phyloP scores from a whole-genome alignment of 129 eudicot species.

The Daucus carota region DNA sequence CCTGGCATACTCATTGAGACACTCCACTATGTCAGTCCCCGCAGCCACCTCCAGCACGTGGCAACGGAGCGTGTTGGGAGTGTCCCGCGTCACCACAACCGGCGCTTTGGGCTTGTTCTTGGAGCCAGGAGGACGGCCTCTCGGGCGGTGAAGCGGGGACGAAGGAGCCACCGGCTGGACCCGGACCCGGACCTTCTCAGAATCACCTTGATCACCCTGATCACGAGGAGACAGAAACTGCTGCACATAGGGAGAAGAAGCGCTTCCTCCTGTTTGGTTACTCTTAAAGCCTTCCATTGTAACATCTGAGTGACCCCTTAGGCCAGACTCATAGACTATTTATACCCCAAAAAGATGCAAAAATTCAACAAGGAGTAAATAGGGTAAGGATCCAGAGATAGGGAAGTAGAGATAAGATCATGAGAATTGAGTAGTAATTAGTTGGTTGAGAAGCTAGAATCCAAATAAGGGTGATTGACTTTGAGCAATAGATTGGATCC shows the following conservation, averaged over 20 bases:
- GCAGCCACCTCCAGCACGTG: conserved; percentile 14
- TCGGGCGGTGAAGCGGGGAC: not conserved
- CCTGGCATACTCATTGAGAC: conserved; percentile 7
- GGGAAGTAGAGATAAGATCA: no score
- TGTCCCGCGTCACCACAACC: not conserved
- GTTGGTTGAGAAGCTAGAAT: no score
- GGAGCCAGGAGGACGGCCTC: conserved; percentile 14
- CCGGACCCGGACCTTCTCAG: no score
- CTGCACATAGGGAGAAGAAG: not conserved
- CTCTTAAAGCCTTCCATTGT: not conserved
- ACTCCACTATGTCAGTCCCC: conserved; percentile 15
- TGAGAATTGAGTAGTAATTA: no score
- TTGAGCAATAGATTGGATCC: no score
- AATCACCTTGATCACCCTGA: not conserved
- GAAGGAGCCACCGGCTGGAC: no score
- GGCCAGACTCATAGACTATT: no score
- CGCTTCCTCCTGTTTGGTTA: not conserved
- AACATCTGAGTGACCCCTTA: no score
- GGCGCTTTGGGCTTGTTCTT: conserved; percentile 11
- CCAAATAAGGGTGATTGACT: no score
- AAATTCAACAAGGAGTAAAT: no score
- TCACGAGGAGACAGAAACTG: not conserved
- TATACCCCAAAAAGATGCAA: no score
- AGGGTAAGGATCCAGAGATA: no score
- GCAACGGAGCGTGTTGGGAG: conserved; percentile 16